These are phyloP conservation scores for Potentilla sterilis DNA, from an alignment of 306 rosid genomes.

Conservation along the genomic window DNA sequence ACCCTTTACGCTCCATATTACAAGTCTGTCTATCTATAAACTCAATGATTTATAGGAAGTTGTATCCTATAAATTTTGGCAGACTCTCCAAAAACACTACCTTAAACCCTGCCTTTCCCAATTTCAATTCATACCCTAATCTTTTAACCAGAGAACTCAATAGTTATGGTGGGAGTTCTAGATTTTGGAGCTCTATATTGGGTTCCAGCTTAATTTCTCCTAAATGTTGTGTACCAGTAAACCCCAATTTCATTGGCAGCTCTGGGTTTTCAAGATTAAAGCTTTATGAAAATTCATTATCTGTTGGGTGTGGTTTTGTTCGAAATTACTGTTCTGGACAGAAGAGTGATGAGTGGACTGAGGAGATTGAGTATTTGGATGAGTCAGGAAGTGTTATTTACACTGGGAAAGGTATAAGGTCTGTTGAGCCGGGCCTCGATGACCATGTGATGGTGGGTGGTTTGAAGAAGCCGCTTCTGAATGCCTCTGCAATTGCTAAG, in stretches of 20 bases:
- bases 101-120: slow-evolving; percentile 15
- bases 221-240: background rate
- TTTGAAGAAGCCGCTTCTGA: slow-evolving; percentile 66
- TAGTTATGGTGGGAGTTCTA: slow-evolving; percentile 15
- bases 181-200: slow-evolving; percentile 34
- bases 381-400: slow-evolving; percentile 78
- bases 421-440: slow-evolving; percentile 82
- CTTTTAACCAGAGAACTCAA: background rate
- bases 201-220: slow-evolving; percentile 22
- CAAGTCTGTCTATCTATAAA: background rate
- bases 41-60: slow-evolving; percentile 41
- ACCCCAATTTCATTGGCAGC: slow-evolving; percentile 17
- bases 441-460: slow-evolving; percentile 93
- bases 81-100: slow-evolving; percentile 32
- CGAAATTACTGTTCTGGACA: slow-evolving; percentile 50
- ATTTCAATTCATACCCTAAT: slow-evolving; percentile 7
- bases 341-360: slow-evolving; percentile 55
- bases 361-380: slow-evolving; percentile 85
- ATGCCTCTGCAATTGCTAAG: slow-evolving; percentile 78
- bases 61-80: slow-evolving; percentile 27
- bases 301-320: slow-evolving; percentile 10
- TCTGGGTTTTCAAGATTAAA: slow-evolving; percentile 22
- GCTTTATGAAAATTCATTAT: slow-evolving; percentile 14
- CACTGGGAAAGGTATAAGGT: slow-evolving; percentile 75
- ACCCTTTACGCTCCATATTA: background rate